phyloP scores from a whole-genome alignment of 306 rosid genomes.

The Vigna unguiculata region DNA sequence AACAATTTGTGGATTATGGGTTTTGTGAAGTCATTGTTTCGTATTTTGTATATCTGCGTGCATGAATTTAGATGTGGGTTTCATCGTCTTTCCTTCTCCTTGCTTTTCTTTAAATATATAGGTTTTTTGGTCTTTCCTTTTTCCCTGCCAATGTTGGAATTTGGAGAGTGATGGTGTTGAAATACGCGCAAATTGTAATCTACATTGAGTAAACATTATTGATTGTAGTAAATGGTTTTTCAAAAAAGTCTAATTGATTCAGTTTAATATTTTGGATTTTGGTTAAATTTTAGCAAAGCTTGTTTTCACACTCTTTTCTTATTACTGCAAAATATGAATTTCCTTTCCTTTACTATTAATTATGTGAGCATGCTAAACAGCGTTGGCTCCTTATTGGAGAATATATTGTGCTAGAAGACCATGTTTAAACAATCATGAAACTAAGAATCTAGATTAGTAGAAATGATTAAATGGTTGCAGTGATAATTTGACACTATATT shows the following conservation, averaged over 20 bases:
- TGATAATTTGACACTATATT: too few species aligned
- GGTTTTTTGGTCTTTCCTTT: constrained; percentile 35
- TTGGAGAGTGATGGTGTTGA: constrained; percentile 61
- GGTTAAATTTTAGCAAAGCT: not conserved
- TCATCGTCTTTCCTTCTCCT: constrained; percentile 32
- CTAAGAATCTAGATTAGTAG: too few species aligned
- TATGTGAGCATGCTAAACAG: not conserved
- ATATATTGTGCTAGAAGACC: too few species aligned
- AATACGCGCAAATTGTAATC: constrained; percentile 65
- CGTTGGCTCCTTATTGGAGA: not conserved
- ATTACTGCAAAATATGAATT: not conserved
- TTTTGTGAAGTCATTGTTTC: constrained; percentile 59
- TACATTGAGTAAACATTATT: constrained; percentile 51
- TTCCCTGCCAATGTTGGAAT: constrained; percentile 49
- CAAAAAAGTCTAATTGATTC: constrained; percentile 36
- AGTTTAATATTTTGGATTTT: constrained; percentile 24
- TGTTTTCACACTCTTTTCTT: not conserved
- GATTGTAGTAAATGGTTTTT: constrained; percentile 58
- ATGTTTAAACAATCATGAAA: too few species aligned
- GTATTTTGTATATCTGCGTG: constrained; percentile 90
- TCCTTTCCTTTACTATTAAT: not conserved
- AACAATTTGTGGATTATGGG: constrained; percentile 49
- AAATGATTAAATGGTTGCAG: too few species aligned
- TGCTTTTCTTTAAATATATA: constrained; percentile 41
- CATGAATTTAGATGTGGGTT: constrained; percentile 64